These are phyloP conservation scores for Aureobasidium sp. DNA, from an alignment of 2,329 filamentous ascomycete genomes.

Conservation along the genomic window DNA sequence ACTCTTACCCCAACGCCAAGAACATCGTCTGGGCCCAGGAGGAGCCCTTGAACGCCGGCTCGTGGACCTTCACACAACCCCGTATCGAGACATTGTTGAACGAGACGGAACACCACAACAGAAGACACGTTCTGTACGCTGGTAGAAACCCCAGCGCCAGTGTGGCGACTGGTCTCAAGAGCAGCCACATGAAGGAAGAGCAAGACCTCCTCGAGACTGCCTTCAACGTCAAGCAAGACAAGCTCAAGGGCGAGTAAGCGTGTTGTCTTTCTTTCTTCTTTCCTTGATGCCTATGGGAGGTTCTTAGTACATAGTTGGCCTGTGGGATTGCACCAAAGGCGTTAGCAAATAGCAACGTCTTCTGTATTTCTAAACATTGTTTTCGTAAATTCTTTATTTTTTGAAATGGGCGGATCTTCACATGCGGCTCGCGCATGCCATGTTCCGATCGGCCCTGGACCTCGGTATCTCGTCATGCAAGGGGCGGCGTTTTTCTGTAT, in stretches of 20 bases:
- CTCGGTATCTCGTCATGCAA: conserved; percentile 13
- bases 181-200: conserved; percentile 85
- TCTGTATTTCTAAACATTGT: conserved; percentile 11
- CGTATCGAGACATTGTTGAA: conserved; percentile 95
- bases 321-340: conserved; percentile 4
- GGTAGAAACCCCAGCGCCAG: conserved; percentile 88
- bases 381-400: neutral
- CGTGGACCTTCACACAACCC: conserved; percentile 95
- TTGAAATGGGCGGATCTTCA: neutral
- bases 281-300: neutral
- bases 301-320: conserved; percentile 13
- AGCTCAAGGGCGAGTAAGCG: conserved; percentile 56
- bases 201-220: conserved; percentile 66
- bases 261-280: too few relatives aligned
- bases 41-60: conserved; percentile 93
- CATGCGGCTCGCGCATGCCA: neutral
- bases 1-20: conserved; percentile 94
- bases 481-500: conserved; percentile 2
- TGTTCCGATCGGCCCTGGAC: conserved; percentile 4
- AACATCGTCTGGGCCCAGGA: conserved; percentile 97
- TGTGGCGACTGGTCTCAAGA: conserved; percentile 89
- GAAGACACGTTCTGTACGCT: conserved; percentile 95
- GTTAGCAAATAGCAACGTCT: conserved; percentile 13
- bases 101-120: conserved; percentile 83
- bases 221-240: conserved; percentile 57